Percentiles rank a stretch among this genome's conserved stretches.
Evolutionary conservation across 331 rosid species (phyloP).

Genomic region (Rosa hybrid): DNA sequence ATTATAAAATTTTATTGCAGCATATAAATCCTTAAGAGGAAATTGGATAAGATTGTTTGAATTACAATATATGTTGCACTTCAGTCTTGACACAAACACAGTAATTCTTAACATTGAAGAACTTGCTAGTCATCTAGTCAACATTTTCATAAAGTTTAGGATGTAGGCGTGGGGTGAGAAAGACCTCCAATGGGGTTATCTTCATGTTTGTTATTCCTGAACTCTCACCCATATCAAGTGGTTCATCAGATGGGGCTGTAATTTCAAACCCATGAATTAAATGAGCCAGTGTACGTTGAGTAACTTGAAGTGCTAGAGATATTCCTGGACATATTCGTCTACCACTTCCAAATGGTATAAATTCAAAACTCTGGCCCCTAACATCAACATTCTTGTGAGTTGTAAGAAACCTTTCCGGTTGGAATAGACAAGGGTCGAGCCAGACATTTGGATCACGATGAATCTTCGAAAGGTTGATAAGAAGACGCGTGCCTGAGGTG

Average conservation of each 20-base stretch:
- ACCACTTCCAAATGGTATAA: not conserved
- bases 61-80: too few relatives aligned
- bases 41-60: too few relatives aligned
- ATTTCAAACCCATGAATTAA: not conserved
- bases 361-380: not conserved
- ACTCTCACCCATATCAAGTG: not conserved
- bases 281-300: not conserved
- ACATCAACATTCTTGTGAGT: not conserved
- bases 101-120: not conserved
- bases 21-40: too few relatives aligned
- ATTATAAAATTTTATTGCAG: too few relatives aligned
- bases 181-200: not conserved
- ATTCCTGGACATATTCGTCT: conserved; percentile 7
- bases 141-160: not conserved
- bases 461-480: not conserved
- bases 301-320: not conserved
- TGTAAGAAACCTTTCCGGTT: conserved; percentile 4
- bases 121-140: not conserved
- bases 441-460: not conserved
- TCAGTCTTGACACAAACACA: too few relatives aligned
- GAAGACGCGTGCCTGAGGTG: not conserved
- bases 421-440: not conserved
- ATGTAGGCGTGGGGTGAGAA: not conserved
- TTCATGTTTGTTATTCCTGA: not conserved
- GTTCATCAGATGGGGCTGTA: not conserved